Base-by-base conservation (phyloP, 441 rosid species). In the Cnidoscolus chayamansa region DNA sequence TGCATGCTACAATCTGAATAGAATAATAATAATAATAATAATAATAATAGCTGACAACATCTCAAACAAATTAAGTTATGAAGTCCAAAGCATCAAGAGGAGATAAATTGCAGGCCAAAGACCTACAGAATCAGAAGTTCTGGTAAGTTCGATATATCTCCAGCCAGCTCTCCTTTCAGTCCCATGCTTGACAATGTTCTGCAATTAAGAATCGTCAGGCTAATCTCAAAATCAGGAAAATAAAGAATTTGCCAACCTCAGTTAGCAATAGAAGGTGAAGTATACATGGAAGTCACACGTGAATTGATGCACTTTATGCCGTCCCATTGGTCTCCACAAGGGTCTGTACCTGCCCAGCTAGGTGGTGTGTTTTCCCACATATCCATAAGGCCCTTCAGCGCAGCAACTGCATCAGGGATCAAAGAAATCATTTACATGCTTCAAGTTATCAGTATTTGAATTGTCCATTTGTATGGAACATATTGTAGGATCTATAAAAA, bases 241-340 rank as follows among this genome's bases (percentile, higher is more conserved):
- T 11, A 66, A 35, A 70, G 11, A 48, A 57, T 25, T 54, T 65
- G 31, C 40, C 72, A 70, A 19, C 55, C 9, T 66, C 59, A 10
- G 59, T 62, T 7, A 63, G 32, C 16, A 59, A 45, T 63, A 35
- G 43, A 69, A 82, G 35, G 40, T 51, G 31, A 53, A 60, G 61
- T 25, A 10, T 84, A 93, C 99, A 95, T 83, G 74, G 89, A 78
- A n/a, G 80, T 77, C 30, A 95, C 80, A 0, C 94, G 92, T 7
- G 86, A 37, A 71, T 68, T 61, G 55, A 19, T 50, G 81, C 99
- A 95, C 7, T 1, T 4, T 65, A 93, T 83, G 72, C 99, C 99
- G 0, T 74, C 91, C 99, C 99, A 95, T 0, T 30, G 45, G 60
- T 55, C 67, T 68, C 89, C 90, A 81, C 99, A 93, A 61, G 99